A percentile compares a stretch with the other conserved stretches of the same genome.
Conservation (phyloP, 2,329 filamentous ascomycete genomes). For the Fusarium sp. region DNA sequence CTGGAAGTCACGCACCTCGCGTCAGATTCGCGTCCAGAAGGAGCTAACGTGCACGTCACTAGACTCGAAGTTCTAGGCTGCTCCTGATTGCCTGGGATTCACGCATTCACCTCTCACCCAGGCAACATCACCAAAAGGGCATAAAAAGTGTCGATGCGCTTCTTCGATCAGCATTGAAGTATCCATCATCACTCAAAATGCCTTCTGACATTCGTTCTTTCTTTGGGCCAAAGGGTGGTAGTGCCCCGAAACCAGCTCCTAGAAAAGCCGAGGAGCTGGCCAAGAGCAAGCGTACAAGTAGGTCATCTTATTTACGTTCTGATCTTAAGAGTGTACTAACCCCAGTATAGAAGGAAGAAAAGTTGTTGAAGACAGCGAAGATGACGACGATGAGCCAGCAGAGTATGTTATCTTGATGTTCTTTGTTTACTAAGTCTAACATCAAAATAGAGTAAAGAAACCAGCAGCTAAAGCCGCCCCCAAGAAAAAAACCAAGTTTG, state of each 20-base stretch:
- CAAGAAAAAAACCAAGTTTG: conserved; percentile 68
- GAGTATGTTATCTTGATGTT: conserved; percentile 57
- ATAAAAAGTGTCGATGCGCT: conserved; percentile 31
- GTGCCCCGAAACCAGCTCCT: conserved; percentile 61
- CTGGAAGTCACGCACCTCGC: conserved; percentile 56
- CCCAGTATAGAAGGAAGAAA: conserved; percentile 66
- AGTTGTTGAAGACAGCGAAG: conserved; percentile 83
- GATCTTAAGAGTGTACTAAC: conserved; percentile 31
- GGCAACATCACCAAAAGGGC: conserved; percentile 42
- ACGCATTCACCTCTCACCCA: conserved; percentile 30
- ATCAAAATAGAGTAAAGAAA: conserved; percentile 61
- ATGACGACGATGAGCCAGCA: conserved; percentile 73
- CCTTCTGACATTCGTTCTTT: conserved; percentile 90
- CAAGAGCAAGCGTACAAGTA: conserved; percentile 61
- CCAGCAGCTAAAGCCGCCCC: conserved; percentile 59
- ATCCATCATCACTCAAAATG: conserved; percentile 59
- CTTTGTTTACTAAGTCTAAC: conserved; percentile 23
- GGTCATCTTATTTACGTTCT: conserved; percentile 37
- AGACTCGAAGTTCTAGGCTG: conserved; percentile 46
- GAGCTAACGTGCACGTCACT: conserved; percentile 52
- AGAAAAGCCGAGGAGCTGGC: conserved; percentile 60
- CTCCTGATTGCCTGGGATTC: conserved; percentile 41
- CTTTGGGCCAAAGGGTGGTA: conserved; percentile 81
- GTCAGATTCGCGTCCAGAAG: conserved; percentile 58
- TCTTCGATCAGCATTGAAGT: conserved; percentile 8